Conservation (phyloP, 2,329 filamentous ascomycete species). For the Fusarium nygamai region DNA sequence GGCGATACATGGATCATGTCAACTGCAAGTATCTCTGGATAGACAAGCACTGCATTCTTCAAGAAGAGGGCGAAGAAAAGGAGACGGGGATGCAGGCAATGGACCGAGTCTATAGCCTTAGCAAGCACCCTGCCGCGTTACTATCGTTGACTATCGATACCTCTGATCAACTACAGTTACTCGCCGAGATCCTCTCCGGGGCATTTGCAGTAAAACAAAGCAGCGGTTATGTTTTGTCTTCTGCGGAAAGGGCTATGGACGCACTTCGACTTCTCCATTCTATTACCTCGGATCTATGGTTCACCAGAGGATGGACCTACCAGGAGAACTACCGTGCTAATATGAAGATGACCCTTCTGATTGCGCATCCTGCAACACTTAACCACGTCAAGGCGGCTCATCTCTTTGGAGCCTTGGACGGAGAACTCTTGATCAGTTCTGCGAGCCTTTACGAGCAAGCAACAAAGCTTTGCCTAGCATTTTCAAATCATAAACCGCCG, state of each 20-base stretch:
- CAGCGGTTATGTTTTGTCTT: not conserved
- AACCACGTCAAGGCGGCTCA: not conserved
- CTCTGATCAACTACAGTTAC: accelerated
- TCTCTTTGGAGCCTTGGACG: not conserved
- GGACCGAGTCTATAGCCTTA: not conserved
- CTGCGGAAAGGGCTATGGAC: accelerated
- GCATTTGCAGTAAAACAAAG: accelerated
- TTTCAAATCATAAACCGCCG: accelerated
- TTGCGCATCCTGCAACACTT: not conserved
- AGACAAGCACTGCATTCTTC: not conserved
- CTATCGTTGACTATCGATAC: accelerated
- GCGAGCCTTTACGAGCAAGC: not conserved
- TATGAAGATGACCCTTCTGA: not conserved
- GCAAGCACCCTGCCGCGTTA: not conserved
- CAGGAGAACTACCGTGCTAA: not conserved
- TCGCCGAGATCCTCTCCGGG: not conserved
- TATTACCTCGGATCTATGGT: not conserved
- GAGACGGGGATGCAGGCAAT: not conserved
- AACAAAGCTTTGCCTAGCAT: not conserved
- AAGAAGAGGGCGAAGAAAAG: accelerated
- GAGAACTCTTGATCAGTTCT: not conserved
- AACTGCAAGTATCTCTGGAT: not conserved
- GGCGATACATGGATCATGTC: not conserved
- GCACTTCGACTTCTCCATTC: not conserved
- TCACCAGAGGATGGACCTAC: not conserved